A percentile compares a stretch with the other conserved stretches of the same genome.
Conservation (phyloP, 257 asterid genomes). For the Craterostigma plantagineum region DNA sequence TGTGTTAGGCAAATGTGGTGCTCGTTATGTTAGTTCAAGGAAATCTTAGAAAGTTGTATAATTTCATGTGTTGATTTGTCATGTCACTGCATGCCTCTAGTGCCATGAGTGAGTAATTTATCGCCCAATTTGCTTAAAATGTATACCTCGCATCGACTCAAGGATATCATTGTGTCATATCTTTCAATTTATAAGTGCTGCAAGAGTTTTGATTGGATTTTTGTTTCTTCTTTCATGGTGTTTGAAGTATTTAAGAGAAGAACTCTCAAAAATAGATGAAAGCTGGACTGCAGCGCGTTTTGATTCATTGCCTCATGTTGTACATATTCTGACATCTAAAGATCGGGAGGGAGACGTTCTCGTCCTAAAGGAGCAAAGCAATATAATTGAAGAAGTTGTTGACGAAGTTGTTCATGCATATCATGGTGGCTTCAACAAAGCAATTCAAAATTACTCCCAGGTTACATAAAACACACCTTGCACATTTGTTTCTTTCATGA, state of each 20-base stretch:
- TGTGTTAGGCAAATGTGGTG: too few species aligned
- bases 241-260: constrained; percentile 72
- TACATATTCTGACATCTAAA: constrained; percentile 89
- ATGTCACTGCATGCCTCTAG: too few species aligned
- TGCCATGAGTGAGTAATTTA: too few species aligned
- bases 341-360: constrained; percentile 85
- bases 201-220: constrained; percentile 1
- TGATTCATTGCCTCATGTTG: constrained; percentile 95
- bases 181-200: background rate
- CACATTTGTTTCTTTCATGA: too few species aligned
- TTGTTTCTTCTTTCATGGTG: constrained; percentile 9
- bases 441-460: constrained; percentile 99
- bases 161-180: too few species aligned
- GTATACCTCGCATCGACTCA: too few species aligned
- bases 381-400: constrained; percentile 87
- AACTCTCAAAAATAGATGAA: constrained; percentile 77
- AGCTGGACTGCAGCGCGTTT: constrained; percentile 96
- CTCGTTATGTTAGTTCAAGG: too few species aligned
- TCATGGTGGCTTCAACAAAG: constrained; percentile 96
- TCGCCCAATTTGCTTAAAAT: too few species aligned
- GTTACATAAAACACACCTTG: constrained; percentile 13
- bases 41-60: too few species aligned
- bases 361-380: constrained; percentile 86
- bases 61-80: too few species aligned
- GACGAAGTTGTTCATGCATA: constrained; percentile 99